Evolutionary conservation across 768 basidiomycete genomes (phyloP), one percentile per base, ranked within the genome.

Genomic region (Chalciporus pseudorubinellus): DNA sequence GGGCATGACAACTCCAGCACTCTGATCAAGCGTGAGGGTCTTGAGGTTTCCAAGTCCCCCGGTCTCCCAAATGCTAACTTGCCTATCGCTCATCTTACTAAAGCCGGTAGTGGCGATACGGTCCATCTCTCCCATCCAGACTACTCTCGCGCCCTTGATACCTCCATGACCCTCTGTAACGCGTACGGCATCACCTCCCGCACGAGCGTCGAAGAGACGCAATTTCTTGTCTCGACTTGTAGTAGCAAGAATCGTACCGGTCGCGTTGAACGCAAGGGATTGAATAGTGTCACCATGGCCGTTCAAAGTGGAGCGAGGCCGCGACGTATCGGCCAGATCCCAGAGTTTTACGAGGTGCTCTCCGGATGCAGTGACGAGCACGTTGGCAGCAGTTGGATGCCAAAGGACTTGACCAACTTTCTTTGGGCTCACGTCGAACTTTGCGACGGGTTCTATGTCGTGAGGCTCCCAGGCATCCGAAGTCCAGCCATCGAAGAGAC

Each of bases 401-500:
- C 92, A 99, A 26, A 89, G 72, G 38, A 97, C 89, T 63, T 98
- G 95, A 0, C 95, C 95, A 53, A 95, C 83, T 74, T 98, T 97
- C 54, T 93, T 84, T 1, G 87, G 78, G 8, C 86, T 89, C 12
- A 77, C 90, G 60, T 85, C 84, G 72, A 92, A 83, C 54, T 83
- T 81, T 31, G 82, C 74, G n/a, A 92, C 83, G 12, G 95, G 95
- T 56, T 89, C 87, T 50, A 97, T 80, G 70, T 98, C 93, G 34
- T 74, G 70, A 1, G 91, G 87, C 4, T 77, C 82, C 90, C 93
- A 97, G 42, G 77, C 76, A 18, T 95, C 95, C 34, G 74, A 72
- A 28, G 84, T 84, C 93, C 94, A 97, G 9, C 83, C 89, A 34
- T 91, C 89, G 56, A 98, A 97, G 28, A 70, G 63, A 42, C 67